phyloP scores from a whole-genome alignment of 257 asterid genomes.

The Verbascum thapsus region DNA sequence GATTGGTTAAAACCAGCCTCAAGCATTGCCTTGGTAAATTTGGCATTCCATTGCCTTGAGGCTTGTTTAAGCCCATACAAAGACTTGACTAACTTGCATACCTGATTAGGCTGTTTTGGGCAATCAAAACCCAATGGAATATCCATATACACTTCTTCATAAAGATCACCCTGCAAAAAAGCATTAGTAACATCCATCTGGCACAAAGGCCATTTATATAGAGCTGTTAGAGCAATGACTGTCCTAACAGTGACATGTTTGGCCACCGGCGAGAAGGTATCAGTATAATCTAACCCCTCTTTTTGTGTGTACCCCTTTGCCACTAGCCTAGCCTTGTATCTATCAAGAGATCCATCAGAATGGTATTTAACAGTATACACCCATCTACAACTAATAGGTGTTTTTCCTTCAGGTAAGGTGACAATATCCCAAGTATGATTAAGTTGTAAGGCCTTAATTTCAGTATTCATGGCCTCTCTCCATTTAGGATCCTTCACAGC shows the following conservation, averaged over 20 bases:
- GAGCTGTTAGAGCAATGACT: background rate
- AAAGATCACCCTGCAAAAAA: too few relatives aligned
- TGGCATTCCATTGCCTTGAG: too few relatives aligned
- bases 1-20: background rate
- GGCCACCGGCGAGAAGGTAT: background rate
- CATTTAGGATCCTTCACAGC: too few relatives aligned
- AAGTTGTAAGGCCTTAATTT: too few relatives aligned
- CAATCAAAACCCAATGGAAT: background rate
- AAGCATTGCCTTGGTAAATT: background rate
- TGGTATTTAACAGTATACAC: background rate
- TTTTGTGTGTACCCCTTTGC: background rate
- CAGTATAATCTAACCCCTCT: too few relatives aligned
- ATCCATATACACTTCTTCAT: too few relatives aligned
- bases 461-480: too few relatives aligned
- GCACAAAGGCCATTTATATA: background rate
- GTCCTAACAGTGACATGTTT: background rate
- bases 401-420: background rate
- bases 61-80: background rate
- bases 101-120: background rate
- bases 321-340: too few relatives aligned
- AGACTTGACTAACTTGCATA: background rate
- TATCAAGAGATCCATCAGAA: background rate
- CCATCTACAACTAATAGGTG: background rate
- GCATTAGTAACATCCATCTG: too few relatives aligned
- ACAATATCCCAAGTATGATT: background rate